Evolutionary conservation across 257 asterid genomes (phyloP), one percentile per base, ranked within the genome.

Genomic region (Verbascum thapsus): DNA sequence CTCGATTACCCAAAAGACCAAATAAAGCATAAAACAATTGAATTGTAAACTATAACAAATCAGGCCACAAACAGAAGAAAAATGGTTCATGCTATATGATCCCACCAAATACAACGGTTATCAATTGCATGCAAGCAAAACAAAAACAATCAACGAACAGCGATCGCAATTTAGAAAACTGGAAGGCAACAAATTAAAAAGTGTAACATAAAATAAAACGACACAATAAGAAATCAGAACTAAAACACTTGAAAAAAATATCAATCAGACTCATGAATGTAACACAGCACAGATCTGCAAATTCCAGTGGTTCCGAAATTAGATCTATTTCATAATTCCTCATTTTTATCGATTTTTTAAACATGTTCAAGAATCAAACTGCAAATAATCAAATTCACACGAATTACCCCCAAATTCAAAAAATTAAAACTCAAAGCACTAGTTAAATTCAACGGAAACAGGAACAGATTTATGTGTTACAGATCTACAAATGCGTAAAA

Each of bases 401-500:
- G 48, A 68, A 58, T 13, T 35, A 26, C 52, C 32, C 32, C 32
- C 32, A 26, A 10, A 37, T 52, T 8, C 10, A 42, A 13, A 42
- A 53, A 50, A 26, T 0, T 9, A 10, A 47, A 53, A 47, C 8
- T 47, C 16, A 37, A 39, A 53, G 13, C 35, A 32, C 41, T 6
- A 37, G 10, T 0, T 0, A 55, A 69, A 40, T 16, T 9, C 3
- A 26, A 26, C 32, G 17, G 1, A 49, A 8, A 20, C 34, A 44
- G 32, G 3, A 2, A 15, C 1, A 35, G 13, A 53, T 35, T 22
- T 5, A 44, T 35, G 18, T 10, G 3, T 20, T 15, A 47, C 43
- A 26, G 70, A 73, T 73, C 71, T 45, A 40, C 50, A 45, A 54
- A 60, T 50, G 3, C 12, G 32, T n/a, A 15, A 48, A 50, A n/a